These are phyloP conservation scores for Paraurostyla sp. DNA, from an alignment of 73 alveolate genomes.

Conservation along the genomic window DNA sequence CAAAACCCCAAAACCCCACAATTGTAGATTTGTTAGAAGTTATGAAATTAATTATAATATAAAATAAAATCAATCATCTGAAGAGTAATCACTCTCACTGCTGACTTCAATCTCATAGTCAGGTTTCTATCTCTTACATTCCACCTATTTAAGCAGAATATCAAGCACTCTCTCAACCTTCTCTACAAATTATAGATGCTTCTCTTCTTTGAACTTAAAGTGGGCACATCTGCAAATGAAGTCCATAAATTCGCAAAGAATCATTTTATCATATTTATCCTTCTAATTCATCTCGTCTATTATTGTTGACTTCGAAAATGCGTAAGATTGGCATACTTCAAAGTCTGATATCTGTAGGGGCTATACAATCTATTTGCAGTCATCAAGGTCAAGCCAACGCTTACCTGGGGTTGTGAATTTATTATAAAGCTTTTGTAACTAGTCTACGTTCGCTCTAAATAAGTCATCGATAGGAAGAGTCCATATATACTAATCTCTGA, in stretches of 20 bases:
- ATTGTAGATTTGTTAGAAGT: no score
- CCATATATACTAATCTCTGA: slow-evolving; percentile 58
- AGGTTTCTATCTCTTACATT: slow-evolving; percentile 28
- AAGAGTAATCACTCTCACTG: slow-evolving; percentile 62
- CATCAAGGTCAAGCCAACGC: slow-evolving; percentile 21
- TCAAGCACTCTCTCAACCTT: slow-evolving; percentile 55
- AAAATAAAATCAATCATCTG: slow-evolving; percentile 37
- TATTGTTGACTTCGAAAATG: slow-evolving; percentile 30
- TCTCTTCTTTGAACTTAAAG: slow-evolving; percentile 2
- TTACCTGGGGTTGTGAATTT: not conserved
- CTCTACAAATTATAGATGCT: not conserved
- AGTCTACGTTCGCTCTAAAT: slow-evolving; percentile 43
- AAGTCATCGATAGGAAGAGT: slow-evolving; percentile 52
- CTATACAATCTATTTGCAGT: not conserved
- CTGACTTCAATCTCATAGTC: slow-evolving; percentile 54
- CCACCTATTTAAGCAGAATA: not conserved
- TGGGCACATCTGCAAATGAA: slow-evolving; percentile 50
- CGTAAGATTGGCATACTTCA: not conserved
- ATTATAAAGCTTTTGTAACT: slow-evolving; percentile 6
- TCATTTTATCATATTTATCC: slow-evolving; percentile 45
- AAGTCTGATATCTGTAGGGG: slow-evolving; percentile 29
- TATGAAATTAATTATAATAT: no score
- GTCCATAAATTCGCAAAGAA: slow-evolving; percentile 38
- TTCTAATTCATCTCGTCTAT: slow-evolving; percentile 60
- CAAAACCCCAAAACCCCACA: no score